Percentiles rank a stretch among this genome's conserved stretches.
These are phyloP conservation scores for Tetratostichococcus sp. DNA, from an alignment of 139 green algal genomes.

Conservation along the genomic window DNA sequence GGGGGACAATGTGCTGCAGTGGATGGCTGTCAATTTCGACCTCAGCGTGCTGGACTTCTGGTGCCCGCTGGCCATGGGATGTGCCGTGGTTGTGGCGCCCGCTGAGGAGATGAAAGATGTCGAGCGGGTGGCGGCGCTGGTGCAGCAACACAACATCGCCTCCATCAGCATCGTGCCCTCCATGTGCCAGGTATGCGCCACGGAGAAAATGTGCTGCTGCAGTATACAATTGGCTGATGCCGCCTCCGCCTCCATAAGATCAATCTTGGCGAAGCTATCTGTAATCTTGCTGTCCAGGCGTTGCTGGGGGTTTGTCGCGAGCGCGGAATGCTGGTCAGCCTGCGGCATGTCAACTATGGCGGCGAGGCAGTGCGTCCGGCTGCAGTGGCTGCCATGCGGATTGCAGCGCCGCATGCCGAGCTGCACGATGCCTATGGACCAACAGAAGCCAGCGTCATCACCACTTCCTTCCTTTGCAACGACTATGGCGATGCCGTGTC, in stretches of 20 bases:
- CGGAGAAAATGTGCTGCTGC: conserved; percentile 2
- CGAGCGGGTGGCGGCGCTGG: not conserved
- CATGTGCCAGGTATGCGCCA: not conserved
- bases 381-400: not conserved
- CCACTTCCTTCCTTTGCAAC: not conserved
- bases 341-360: not conserved
- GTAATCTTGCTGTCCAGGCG: not conserved
- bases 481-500: not conserved
- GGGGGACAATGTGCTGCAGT: not conserved
- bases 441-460: conserved; percentile 12
- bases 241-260: not conserved
- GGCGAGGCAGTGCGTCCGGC: not conserved
- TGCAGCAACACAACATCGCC: not conserved
- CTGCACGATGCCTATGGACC: not conserved
- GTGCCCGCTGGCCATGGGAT: not conserved
- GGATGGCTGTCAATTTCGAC: not conserved
- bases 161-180: not conserved
- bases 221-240: not conserved
- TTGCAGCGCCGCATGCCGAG: not conserved
- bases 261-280: not conserved
- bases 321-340: not conserved
- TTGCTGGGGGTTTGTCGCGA: not conserved
- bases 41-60: not conserved
- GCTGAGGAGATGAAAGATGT: not conserved
- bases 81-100: not conserved